A percentile compares a stretch with the other conserved stretches of the same genome.
Evolutionary conservation across 768 basidiomycete species (phyloP).

Genomic region (Macrolepiota fuliginosa): DNA sequence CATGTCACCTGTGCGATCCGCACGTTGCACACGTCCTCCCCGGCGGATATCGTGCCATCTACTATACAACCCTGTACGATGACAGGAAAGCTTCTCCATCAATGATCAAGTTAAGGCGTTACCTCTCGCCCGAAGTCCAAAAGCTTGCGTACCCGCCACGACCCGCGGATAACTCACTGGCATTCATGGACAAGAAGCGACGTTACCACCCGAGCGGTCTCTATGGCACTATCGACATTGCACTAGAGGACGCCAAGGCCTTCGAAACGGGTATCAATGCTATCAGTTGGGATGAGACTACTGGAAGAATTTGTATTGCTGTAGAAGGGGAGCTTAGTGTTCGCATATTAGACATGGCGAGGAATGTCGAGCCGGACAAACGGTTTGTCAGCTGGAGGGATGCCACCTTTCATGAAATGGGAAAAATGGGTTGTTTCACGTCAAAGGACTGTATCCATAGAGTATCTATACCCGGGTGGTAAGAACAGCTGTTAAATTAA

Average conservation of each 20-base stretch:
- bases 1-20: conserved; percentile 23
- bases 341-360: conserved; percentile 48
- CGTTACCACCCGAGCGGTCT: not conserved
- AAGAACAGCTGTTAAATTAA: not conserved
- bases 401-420: conserved; percentile 13
- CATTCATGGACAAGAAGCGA: conserved; percentile 6
- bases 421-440: conserved; percentile 1
- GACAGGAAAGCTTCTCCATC: conserved; percentile 31
- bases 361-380: conserved; percentile 23
- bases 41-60: conserved; percentile 40
- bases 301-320: conserved; percentile 56
- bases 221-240: conserved; percentile 6
- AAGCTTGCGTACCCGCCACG: not conserved
- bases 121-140: conserved; percentile 28
- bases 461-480: conserved; percentile 1
- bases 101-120: conserved; percentile 35
- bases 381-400: conserved; percentile 30
- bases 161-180: conserved; percentile 5
- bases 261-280: conserved; percentile 34
- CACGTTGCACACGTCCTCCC: conserved; percentile 34
- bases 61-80: conserved; percentile 32
- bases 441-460: conserved; percentile 3
- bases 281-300: conserved; percentile 65
- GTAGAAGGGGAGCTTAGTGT: conserved; percentile 37
- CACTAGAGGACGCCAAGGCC: conserved; percentile 13